Evolutionary conservation across 2,329 filamentous ascomycete species (phyloP), one percentile per base, ranked within the genome.

Genomic region (Pseudopyricularia cyperi): DNA sequence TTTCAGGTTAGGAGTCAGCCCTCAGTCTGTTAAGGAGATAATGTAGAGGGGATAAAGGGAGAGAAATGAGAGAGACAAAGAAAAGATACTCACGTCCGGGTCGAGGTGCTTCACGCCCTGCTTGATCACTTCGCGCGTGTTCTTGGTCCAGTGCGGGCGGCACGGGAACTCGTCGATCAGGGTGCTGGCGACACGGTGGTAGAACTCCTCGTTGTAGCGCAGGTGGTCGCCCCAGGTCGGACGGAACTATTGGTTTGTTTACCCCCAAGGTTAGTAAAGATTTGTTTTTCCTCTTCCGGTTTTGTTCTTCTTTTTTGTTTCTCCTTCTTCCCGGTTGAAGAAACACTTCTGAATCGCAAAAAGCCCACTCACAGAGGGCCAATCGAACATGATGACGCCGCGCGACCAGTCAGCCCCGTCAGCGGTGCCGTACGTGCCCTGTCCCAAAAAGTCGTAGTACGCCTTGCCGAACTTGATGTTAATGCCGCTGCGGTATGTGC

Each of bases 321-420:
- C n/a, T n/a, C n/a, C n/a, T n/a, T n/a, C n/a, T n/a, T n/a, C n/a
- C n/a, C n/a, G n/a, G n/a, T n/a, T n/a, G n/a, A n/a, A n/a, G n/a
- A n/a, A n/a, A n/a, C n/a, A n/a, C n/a, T n/a, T n/a, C n/a, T n/a
- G n/a, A 33, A 33, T 7, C 7, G 12, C 7, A 33, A 33, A 19
- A 33, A 33, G 12, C 7, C 7, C 17, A 42, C 37, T 42, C 37
- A 42, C 37, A 14, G 63, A 68, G 2, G 73, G 73, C 56, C 76
- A 77, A 57, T 77, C 73, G 55, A 77, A 72, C 73, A 76, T 77
- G 57, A 77, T 74, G 19, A 69, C 67, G 2, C 73, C 74, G 58
- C 73, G 68, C 50, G 59, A 63, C 71, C 71, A 76, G 58, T 76
- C 73, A 46, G 65, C 69, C 4, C 69, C 69, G 52, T 75, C 73